A percentile compares a stretch with the other conserved stretches of the same genome.
These are phyloP conservation scores for Claviceps paspali DNA, from an alignment of 2,329 filamentous ascomycete genomes.

Conservation along the genomic window DNA sequence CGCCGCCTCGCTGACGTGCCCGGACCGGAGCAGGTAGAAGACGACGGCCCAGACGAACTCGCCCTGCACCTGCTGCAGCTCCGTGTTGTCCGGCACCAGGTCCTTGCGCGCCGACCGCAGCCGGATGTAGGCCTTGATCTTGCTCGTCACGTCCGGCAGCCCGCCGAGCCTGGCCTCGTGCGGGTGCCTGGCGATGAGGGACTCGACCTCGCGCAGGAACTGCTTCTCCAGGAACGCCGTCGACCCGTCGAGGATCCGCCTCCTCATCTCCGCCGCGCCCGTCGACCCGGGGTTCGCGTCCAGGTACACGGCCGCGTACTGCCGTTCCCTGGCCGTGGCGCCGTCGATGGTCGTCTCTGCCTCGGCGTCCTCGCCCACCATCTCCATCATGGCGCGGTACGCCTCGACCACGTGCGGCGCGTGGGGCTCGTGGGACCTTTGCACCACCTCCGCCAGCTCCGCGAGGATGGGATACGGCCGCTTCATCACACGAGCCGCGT, in stretches of 20 bases:
- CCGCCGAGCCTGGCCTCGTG: constrained; percentile 82
- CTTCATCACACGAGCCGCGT: constrained; percentile 52
- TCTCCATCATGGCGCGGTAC: constrained; percentile 65
- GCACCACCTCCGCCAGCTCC: constrained; percentile 61
- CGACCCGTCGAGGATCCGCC: constrained; percentile 66
- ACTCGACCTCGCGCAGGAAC: constrained; percentile 66
- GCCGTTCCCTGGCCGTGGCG: constrained; percentile 56
- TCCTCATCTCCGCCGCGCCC: constrained; percentile 52
- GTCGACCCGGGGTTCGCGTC: constrained; percentile 55
- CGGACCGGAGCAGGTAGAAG: constrained; percentile 78
- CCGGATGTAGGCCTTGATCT: constrained; percentile 83
- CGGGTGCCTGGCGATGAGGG: constrained; percentile 65
- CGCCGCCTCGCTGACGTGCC: constrained; percentile 69
- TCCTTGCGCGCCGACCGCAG: constrained; percentile 68
- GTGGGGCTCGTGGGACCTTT: constrained; percentile 52
- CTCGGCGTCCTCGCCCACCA: constrained; percentile 56
- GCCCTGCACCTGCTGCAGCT: constrained; percentile 63
- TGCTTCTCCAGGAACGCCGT: constrained; percentile 65
- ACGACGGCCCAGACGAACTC: constrained; percentile 91
- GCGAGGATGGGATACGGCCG: constrained; percentile 58
- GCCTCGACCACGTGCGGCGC: constrained; percentile 65
- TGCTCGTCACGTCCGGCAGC: constrained; percentile 73
- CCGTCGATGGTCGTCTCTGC: constrained; percentile 42
- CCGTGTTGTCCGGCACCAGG: constrained; percentile 63
- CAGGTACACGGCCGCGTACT: constrained; percentile 63